A percentile compares a stretch with the other conserved stretches of the same genome.
Evolutionary conservation across 2,329 filamentous ascomycete genomes (phyloP).

Genomic region (Ophiostoma populinum): DNA sequence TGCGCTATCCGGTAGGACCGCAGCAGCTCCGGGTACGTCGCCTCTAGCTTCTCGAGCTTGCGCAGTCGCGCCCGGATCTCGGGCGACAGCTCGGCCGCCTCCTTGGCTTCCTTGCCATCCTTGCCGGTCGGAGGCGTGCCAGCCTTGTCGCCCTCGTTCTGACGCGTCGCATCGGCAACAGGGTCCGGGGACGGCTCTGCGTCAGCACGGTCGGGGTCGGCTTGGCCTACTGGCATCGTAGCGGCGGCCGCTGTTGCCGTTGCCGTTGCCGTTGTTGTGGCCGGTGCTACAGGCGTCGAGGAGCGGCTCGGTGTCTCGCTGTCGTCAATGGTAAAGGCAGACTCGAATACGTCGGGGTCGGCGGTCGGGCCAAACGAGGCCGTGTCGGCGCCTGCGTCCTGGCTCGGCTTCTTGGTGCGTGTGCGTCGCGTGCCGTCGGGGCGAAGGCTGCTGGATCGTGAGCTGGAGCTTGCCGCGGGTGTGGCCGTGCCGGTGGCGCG

Average conservation of each 20-base stretch:
- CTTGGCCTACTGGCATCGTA: not conserved
- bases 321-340: constrained; percentile 74
- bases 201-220: not conserved
- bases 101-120: not conserved
- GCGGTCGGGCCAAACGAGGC: constrained; percentile 30
- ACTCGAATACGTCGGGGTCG: constrained; percentile 77
- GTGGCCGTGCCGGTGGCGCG: constrained; percentile 24
- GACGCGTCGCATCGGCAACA: not conserved
- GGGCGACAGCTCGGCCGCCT: constrained; percentile 36
- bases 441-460: constrained; percentile 19
- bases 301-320: constrained; percentile 48
- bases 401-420: constrained; percentile 26
- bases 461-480: constrained; percentile 28
- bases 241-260: too few species aligned
- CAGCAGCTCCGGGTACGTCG: constrained; percentile 79
- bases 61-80: constrained; percentile 62
- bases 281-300: constrained; percentile 5
- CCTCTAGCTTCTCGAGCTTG: constrained; percentile 79
- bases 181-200: too few species aligned
- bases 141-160: not conserved
- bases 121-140: not conserved
- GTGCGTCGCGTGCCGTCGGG: constrained; percentile 19
- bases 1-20: constrained; percentile 88
- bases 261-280: too few species aligned
- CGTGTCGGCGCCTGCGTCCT: constrained; percentile 20